These are phyloP conservation scores for Tulasnella sp. DNA, from an alignment of 768 basidiomycete species.

Conservation along the genomic window DNA sequence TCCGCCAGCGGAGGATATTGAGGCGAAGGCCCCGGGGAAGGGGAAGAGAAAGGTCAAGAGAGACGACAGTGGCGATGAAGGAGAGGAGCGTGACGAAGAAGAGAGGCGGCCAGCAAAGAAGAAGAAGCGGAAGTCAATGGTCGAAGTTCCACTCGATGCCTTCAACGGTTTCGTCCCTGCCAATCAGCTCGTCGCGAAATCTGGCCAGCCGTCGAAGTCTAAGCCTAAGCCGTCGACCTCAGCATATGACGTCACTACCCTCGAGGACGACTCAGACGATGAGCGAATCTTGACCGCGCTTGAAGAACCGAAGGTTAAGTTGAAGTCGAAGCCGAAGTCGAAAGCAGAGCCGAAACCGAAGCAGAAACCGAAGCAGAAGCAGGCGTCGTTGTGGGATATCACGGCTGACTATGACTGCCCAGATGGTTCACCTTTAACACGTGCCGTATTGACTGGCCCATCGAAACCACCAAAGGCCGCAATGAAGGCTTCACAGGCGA, in stretches of 20 bases:
- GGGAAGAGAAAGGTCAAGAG: slow-evolving; percentile 21
- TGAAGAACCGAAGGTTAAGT: neutral
- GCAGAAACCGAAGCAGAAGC: slow-evolving; percentile 33
- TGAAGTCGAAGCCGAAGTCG: slow-evolving; percentile 18
- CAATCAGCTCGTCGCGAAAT: slow-evolving; percentile 48
- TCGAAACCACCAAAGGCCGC: neutral
- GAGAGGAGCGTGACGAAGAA: neutral
- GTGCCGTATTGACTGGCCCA: no score
- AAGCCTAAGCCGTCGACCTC: slow-evolving; percentile 30
- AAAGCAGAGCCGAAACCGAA: slow-evolving; percentile 35
- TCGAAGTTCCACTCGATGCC: slow-evolving; percentile 60
- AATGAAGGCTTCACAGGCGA: neutral
- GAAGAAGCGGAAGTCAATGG: slow-evolving; percentile 60
- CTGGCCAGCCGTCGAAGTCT: slow-evolving; percentile 8
- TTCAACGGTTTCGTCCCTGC: slow-evolving; percentile 62
- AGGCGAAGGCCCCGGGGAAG: slow-evolving; percentile 30
- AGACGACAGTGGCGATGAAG: slow-evolving; percentile 14
- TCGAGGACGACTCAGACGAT: neutral
- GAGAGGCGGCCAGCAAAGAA: slow-evolving; percentile 31
- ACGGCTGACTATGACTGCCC: slow-evolving; percentile 20
- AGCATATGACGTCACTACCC: slow-evolving; percentile 23
- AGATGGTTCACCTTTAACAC: slow-evolving; percentile 14
- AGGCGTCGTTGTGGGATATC: slow-evolving; percentile 21
- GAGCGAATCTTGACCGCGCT: neutral
- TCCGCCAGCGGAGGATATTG: slow-evolving; percentile 43